A percentile compares a stretch with the other conserved stretches of the same genome.
These are phyloP conservation scores for Paramarasmius palmivorus DNA, from an alignment of 1,284 basidiomycete genomes.

Conservation along the genomic window DNA sequence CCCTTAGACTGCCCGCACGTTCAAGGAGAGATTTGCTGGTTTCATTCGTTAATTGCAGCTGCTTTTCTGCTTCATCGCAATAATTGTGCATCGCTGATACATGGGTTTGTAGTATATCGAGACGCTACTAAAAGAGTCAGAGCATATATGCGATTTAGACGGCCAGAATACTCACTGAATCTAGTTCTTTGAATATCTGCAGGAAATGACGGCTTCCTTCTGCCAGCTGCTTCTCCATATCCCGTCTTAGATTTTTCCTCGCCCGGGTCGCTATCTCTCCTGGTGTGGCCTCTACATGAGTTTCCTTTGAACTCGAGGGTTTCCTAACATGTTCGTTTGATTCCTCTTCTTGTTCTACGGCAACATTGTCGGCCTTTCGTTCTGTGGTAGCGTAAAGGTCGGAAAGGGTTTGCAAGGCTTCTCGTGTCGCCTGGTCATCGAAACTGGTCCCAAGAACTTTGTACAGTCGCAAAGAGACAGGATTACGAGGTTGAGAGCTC, in stretches of 20 bases:
- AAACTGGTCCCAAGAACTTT: constrained; percentile 87
- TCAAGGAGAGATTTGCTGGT: constrained; percentile 85
- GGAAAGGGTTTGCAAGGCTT: constrained; percentile 83
- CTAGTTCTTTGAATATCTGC: constrained; percentile 81
- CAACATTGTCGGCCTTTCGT: constrained; percentile 25
- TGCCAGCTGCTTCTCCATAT: constrained; percentile 81
- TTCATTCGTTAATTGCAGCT: constrained; percentile 75
- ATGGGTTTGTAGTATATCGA: constrained; percentile 74
- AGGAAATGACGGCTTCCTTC: constrained; percentile 83
- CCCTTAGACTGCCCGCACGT: constrained; percentile 79
- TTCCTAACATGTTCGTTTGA: constrained; percentile 25
- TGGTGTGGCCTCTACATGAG: constrained; percentile 27
- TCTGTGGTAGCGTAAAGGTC: constrained; percentile 59
- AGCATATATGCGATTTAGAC: constrained; percentile 9
- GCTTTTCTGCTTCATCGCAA: constrained; percentile 81
- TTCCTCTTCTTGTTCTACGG: constrained; percentile 40
- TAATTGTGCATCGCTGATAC: constrained; percentile 77
- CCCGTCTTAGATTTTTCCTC: constrained; percentile 76
- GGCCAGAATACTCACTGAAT: constrained; percentile 63
- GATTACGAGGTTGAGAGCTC: constrained; percentile 47
- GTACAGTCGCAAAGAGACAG: constrained; percentile 81
- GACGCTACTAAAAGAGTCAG: constrained; percentile 53
- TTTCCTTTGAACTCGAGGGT: constrained; percentile 9
- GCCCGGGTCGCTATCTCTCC: constrained; percentile 67
- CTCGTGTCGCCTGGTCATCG: constrained; percentile 76